Conservation (phyloP, 2,329 filamentous ascomycete genomes). For the Nigrograna mackinnonii region DNA sequence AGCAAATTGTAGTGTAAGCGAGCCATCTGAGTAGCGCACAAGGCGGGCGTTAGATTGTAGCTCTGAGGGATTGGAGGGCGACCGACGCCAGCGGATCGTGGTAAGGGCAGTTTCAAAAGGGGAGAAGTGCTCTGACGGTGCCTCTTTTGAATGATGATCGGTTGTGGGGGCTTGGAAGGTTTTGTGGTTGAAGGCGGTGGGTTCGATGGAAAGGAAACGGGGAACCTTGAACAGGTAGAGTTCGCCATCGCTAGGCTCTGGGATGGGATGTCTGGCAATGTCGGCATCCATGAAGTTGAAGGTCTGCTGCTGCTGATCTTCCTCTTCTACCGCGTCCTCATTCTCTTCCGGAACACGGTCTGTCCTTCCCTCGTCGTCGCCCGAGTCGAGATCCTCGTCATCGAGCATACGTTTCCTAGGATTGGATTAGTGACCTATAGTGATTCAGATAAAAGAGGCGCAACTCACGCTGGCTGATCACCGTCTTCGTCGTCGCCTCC, state of each 20-base stretch:
- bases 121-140: slow-evolving; percentile 55
- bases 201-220: slow-evolving; percentile 71
- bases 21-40: slow-evolving; percentile 79
- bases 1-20: slow-evolving; percentile 74
- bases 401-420: slow-evolving; percentile 55
- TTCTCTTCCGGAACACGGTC: slow-evolving; percentile 57
- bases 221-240: slow-evolving; percentile 75
- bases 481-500: slow-evolving; percentile 43
- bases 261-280: slow-evolving; percentile 70
- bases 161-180: slow-evolving; percentile 67
- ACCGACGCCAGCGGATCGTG: slow-evolving; percentile 70
- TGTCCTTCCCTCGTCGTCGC: slow-evolving; percentile 64
- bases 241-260: slow-evolving; percentile 71
- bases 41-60: slow-evolving; percentile 77
- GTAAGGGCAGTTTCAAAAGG: slow-evolving; percentile 68
- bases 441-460: background rate
- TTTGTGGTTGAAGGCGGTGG: slow-evolving; percentile 67
- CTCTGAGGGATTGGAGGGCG: slow-evolving; percentile 65
- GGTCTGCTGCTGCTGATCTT: slow-evolving; percentile 58
- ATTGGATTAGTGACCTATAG: slow-evolving; percentile 19
- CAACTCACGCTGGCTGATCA: slow-evolving; percentile 31
- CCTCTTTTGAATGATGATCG: slow-evolving; percentile 56
- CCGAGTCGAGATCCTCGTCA: slow-evolving; percentile 66
- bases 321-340: slow-evolving; percentile 50
- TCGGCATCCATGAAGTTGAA: slow-evolving; percentile 64